Base-by-base conservation (phyloP, 148 eudicot species). In the Chenopodium formosanum region DNA sequence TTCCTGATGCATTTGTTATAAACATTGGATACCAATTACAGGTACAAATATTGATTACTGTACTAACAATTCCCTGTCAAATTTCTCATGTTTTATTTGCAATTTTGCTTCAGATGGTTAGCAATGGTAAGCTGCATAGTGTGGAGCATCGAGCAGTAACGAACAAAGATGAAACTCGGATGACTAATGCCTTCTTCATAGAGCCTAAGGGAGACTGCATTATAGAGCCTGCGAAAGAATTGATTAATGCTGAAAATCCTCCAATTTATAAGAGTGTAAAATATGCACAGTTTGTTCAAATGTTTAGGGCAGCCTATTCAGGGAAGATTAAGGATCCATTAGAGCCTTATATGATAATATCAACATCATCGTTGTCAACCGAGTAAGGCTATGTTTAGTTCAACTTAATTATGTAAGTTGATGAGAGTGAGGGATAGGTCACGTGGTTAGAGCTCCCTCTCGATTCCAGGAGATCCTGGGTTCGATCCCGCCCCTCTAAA, bases 1-100 rank as follows among this genome's bases (percentile, higher is more conserved):
- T 86, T 70, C 90, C 90, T 14, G 79, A 81, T 83, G 86, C 92
- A 27, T 82, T 91, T 52, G 84, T 87, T 16, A 86, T 91, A 31
- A 89, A 84, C 66, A 76, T 87, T 10, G 92, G 94, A 37, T 69
- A 81, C 58, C 89, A 82, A 32, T 75, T 90, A 27, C 82, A 89
- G 91, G 94, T 91, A 83, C 17, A 72, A 11, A 25, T 68, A 9
- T 20, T 60, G 13, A 37, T 19, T 50, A 11, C 52, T 48, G 14
- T 50, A 50, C 14, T 48, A 9, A 50, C 3, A 50, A 50, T 48
- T 50, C 14, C 13, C 3, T 12, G 53, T 50, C 53, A 50, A 13
- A 50, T 62, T 9, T 1, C 27, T 20, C 67, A 63, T 25, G 14
- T 2, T 25, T 9, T 17, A 66, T 66, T 66, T 66, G 14, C 70